Evolutionary conservation across 2,329 filamentous ascomycete genomes (phyloP), one percentile per base, ranked within the genome.

Genomic region (Trichophyton mentagrophytes): DNA sequence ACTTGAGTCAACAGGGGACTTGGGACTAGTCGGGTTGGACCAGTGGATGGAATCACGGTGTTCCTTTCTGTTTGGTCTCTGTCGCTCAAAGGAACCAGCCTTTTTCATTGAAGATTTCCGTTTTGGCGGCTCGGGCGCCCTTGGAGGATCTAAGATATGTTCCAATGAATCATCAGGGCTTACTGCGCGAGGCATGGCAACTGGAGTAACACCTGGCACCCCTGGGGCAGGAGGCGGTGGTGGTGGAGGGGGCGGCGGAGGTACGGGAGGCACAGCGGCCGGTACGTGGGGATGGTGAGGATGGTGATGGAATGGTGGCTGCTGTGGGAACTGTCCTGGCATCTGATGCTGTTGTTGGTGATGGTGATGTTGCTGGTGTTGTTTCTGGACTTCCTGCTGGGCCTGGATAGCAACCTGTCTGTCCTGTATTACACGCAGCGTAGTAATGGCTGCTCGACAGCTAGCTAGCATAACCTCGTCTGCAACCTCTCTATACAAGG

Each of bases 381-480:
- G 56, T 11, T 27, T 36, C 49, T 53, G 49, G 27, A 13, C 22
- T n/a, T 55, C 25, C 25, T 55, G 49, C 13, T 55, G 49, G 33
- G 55, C 40, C 7, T 15, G 22, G 15, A 22, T 13, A 7, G 55
- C 55, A 27, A 46, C 57, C 27, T 44, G 56, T 9, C 55, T 27
- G 46, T 65, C 64, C 36, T 64, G 63, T 11, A 20, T 30, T 17
- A 60, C 17, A 25, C 60, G 61, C 27, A 65, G 60, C 2, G 44
- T 15, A 15, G 44, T 61, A 30, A 63, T 38, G 7, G 15, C 38
- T 25, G 61, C 25, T 20, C 64, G 62, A 22, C 67, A 66, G 33
- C 71, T 60, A 17, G 66, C 66, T 47, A 66, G 36, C 40, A 59
- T 55, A 60, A 30, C 61, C 61, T 65, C 64, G 58, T 61, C 61